Base-by-base conservation (phyloP, 2,329 filamentous ascomycete genomes). In the Alternaria burnsii region DNA sequence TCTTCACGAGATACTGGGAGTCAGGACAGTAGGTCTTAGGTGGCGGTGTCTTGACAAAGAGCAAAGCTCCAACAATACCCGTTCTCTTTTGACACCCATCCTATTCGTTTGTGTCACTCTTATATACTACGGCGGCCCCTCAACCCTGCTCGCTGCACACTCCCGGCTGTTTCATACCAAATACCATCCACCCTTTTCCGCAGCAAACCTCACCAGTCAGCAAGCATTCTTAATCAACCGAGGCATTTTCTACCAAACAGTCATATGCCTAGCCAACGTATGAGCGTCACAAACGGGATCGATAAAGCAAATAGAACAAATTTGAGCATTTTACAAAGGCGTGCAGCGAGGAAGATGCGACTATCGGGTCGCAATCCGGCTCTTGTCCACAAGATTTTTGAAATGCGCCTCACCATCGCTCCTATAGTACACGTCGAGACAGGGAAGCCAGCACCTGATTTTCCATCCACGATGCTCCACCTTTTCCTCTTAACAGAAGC, bases 401-500 rank as follows among this genome's bases (percentile, higher is more conserved):
- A 90, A 66, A 89, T 93, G 84, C 84, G 85, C 20, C 84, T 91
- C 11, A 83, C 82, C 22, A 86, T 93, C 24, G 84, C 86, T 0
- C 89, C 90, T 1, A 86, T 93, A 6, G 71, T 83, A 0, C 86
- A 88, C 77, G 79, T 89, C 66, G 82, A 82, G 22, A 86, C 85
- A 2, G 89, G 89, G 51, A 73, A 79, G n/a, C 79, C 89, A 3
- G 89, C 91, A 71, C 86, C 88, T 0, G 76, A 81, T 56, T 93
- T 91, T 76, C 91, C 91, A 1, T 71, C 73, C 20, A 91, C 87
- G 4, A 82, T 93, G 55, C 86, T 93, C 46, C 84, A 86, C 73
- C 92, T 91, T 79, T 91, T 89, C 85, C 87, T 93, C 32, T 84
- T 93, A 38, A 93, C 89, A 16, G 88, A 91, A 75, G 79, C 79